Evolutionary conservation across 1,284 basidiomycete species (phyloP), one percentile per base, ranked within the genome.

Genomic region (Moesziomyces aphidis): DNA sequence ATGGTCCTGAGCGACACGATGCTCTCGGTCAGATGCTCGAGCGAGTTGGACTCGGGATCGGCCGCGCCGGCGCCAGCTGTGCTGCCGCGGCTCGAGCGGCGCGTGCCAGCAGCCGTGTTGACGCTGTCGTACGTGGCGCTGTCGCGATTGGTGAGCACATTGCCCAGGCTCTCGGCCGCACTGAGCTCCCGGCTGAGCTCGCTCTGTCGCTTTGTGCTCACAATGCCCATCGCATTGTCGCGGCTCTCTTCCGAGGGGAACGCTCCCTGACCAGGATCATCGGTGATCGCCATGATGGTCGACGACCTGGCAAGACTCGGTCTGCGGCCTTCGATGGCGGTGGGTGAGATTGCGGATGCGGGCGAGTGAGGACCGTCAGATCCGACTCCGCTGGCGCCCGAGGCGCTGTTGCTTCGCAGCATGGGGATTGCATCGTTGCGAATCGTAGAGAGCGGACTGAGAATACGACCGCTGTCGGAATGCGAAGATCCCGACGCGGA

Each of bases 1-100:
- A 78, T 76, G 7, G 76, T 71, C 5, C 62, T 52, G 17, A 78
- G 64, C 34, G 76, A 78, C 7, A 77, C 54, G 36, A 77, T 68
- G 60, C 74, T 77, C 31, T 78, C 74, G 17, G 63, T 62, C 23
- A 78, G 59, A 31, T 67, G 61, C 51, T 67, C 62, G 24, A 69
- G 53, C 43, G 66, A 54, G 10, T 31, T 50, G 5, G 50, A 39
- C 19, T 56, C 60, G 7, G 49, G 36, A 15, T 56, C 55, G n/a
- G 31, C 49, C 13, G 48, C 51, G 1, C 26, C 47, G 42, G 44
- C 61, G 28, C 53, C 55, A 23, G 50, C 55, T 10, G 56, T 58
- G 31, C 72, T 74, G 17, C 62, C 72, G 10, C 72, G 55, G 42
- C 72, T 70, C n/a, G 72, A 74, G 1, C 63, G 43, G 1, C 67